Evolutionary conservation across 306 rosid species (phyloP).

Genomic region (Phaseolus lunatus): DNA sequence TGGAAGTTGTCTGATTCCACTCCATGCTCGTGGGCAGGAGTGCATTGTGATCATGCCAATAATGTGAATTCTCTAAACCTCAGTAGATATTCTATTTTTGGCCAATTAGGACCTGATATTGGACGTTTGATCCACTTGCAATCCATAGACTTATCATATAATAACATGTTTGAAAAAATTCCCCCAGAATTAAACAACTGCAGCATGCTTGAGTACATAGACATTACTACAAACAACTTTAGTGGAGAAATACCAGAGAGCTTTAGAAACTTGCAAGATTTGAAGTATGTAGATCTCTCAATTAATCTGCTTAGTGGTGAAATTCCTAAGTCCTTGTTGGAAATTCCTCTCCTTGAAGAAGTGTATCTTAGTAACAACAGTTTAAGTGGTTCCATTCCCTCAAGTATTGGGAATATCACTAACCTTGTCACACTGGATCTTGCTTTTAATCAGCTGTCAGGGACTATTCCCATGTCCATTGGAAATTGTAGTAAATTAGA

Average conservation of each 20-base stretch:
- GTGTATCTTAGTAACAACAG: conserved; percentile 51
- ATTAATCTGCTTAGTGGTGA: conserved; percentile 50
- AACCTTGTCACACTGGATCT: conserved; percentile 47
- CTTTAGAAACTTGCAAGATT: conserved; percentile 42
- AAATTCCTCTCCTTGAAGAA: conserved; percentile 47
- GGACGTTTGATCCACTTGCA: conserved; percentile 42
- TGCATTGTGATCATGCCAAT: conserved; percentile 55
- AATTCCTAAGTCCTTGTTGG: conserved; percentile 62
- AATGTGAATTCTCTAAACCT: conserved; percentile 62
- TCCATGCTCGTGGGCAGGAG: conserved; percentile 84
- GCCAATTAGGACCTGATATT: conserved; percentile 70
- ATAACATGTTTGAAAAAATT: conserved; percentile 30
- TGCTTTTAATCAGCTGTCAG: conserved; percentile 56
- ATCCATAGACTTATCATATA: conserved; percentile 24
- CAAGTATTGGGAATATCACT: conserved; percentile 60
- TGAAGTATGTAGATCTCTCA: conserved; percentile 43
- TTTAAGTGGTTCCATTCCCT: conserved; percentile 66
- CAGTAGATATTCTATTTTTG: conserved; percentile 54
- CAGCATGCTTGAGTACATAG: conserved; percentile 53
- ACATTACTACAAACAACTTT: conserved; percentile 55
- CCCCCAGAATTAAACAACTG: conserved; percentile 48
- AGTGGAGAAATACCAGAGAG: conserved; percentile 58
- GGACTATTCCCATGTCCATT: conserved; percentile 65
- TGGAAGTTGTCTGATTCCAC: conserved; percentile 75
- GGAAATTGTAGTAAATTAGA: conserved; percentile 67